phyloP scores from a whole-genome alignment of 257 asterid genomes.

The Ilex aquifolium region DNA sequence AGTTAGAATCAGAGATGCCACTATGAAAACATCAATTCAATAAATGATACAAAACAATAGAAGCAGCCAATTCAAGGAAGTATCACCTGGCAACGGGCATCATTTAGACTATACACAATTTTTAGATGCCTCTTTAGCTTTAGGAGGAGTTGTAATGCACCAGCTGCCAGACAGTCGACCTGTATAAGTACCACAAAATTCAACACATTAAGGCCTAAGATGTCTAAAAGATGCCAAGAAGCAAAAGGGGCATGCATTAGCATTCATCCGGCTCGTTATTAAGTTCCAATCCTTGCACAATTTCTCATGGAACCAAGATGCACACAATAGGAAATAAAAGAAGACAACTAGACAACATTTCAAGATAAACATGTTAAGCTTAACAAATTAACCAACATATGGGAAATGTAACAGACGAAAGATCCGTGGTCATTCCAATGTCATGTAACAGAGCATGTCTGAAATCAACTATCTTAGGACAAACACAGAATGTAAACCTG shows the following conservation, averaged over 20 bases:
- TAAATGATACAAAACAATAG: background rate
- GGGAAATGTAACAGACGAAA: too few relatives aligned
- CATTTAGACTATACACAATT: slow-evolving; percentile 78
- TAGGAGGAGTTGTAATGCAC: slow-evolving; percentile 86
- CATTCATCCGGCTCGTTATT: background rate
- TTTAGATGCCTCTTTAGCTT: slow-evolving; percentile 92
- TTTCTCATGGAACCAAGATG: background rate
- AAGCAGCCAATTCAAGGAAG: slow-evolving; percentile 4
- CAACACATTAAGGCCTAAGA: slow-evolving; percentile 5
- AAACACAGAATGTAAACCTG: slow-evolving; percentile 41
- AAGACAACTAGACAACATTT: background rate
- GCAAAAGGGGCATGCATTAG: background rate
- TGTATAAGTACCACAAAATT: slow-evolving; percentile 30
- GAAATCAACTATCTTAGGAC: background rate
- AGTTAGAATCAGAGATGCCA: too few relatives aligned
- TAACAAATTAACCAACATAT: background rate
- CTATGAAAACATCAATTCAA: background rate
- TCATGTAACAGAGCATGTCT: too few relatives aligned
- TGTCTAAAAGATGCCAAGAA: slow-evolving; percentile 4
- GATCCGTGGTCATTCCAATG: too few relatives aligned
- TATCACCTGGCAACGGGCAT: slow-evolving; percentile 83
- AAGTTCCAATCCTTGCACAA: background rate
- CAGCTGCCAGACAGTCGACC: slow-evolving; percentile 80
- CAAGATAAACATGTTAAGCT: background rate
- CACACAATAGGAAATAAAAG: background rate